Evolutionary conservation across 2,329 filamentous ascomycete species (phyloP).

Genomic region (Zarea fungicola): DNA sequence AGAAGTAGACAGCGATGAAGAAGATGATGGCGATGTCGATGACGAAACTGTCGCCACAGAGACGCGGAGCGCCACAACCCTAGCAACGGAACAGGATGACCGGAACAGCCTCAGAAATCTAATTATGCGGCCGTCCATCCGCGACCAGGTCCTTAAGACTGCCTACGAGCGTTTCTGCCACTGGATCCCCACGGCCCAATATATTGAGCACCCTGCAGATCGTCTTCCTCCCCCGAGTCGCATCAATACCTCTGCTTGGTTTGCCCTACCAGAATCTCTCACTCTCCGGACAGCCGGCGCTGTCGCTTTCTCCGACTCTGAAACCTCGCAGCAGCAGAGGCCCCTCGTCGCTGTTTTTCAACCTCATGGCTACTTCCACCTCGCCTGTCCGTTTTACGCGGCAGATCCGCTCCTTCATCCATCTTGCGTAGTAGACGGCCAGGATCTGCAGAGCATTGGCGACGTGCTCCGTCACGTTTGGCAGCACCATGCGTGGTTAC

Average conservation of each 20-base stretch:
- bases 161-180: neutral
- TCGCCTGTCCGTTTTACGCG: neutral
- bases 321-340: no score
- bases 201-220: neutral
- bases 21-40: neutral
- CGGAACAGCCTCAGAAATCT: neutral
- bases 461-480: neutral
- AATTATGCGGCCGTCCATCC: neutral
- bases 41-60: neutral
- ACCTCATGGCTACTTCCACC: neutral
- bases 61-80: conserved; percentile 4
- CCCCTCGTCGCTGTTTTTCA: neutral
- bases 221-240: neutral
- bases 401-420: neutral
- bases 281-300: neutral
- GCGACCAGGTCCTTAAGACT: neutral
- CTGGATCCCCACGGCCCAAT: neutral
- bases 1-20: neutral
- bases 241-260: neutral
- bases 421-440: neutral
- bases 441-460: neutral
- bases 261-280: neutral
- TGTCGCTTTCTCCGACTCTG: neutral
- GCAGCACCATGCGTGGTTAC: neutral
- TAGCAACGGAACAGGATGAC: neutral